phyloP scores from a whole-genome alignment of 2,329 filamentous ascomycete genomes.

The Diaporthe nobilis region DNA sequence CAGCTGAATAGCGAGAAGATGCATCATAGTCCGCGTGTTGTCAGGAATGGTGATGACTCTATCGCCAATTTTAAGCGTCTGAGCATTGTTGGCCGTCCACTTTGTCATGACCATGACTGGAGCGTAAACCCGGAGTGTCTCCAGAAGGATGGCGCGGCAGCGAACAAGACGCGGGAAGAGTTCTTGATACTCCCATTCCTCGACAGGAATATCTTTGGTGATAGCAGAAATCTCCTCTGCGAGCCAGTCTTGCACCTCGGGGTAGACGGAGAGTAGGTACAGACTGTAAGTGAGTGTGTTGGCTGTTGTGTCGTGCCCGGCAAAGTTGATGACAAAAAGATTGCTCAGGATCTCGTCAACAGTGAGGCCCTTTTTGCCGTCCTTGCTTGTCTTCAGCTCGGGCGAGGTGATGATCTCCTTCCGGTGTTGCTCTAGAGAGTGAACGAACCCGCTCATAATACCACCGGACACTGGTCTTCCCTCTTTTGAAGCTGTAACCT shows the following conservation, averaged over 20 bases:
- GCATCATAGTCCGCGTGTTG: conserved; percentile 32
- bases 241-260: conserved; percentile 60
- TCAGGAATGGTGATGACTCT: conserved; percentile 44
- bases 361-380: conserved; percentile 46
- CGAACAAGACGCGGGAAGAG: conserved; percentile 58
- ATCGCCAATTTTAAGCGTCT: conserved; percentile 39
- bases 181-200: conserved; percentile 52
- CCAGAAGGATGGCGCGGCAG: conserved; percentile 57
- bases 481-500: background rate
- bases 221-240: conserved; percentile 55
- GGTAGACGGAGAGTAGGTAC: conserved; percentile 59
- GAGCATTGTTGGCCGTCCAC: conserved; percentile 10
- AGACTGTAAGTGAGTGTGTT: conserved; percentile 59
- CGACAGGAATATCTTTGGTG: conserved; percentile 35
- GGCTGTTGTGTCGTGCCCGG: conserved; percentile 66
- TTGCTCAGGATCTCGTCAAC: conserved; percentile 65
- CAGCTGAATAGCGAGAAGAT: conserved; percentile 45
- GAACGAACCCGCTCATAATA: background rate
- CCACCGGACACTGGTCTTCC: background rate
- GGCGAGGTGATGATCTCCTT: background rate
- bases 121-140: conserved; percentile 58
- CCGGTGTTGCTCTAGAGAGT: background rate
- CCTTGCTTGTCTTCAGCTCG: conserved; percentile 9
- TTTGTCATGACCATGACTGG: conserved; percentile 45
- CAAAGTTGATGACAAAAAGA: conserved; percentile 63